phyloP scores from a whole-genome alignment of 106 monocot genomes.

The Cymbidium sinense region DNA sequence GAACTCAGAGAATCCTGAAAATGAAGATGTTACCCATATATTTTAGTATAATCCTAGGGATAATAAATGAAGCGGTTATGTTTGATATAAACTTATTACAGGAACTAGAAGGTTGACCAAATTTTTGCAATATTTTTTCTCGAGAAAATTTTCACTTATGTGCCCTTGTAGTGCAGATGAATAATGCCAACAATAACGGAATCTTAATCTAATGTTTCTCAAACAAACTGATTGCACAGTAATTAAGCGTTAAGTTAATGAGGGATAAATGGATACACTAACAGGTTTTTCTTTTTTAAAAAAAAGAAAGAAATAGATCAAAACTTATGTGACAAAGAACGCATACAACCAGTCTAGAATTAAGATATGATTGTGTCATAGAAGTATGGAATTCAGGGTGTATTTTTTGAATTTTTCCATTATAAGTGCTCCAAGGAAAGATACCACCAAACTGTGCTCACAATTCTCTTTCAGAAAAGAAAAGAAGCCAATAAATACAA shows the following conservation, averaged over 20 bases:
- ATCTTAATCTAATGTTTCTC: too few species aligned
- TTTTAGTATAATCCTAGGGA: neutral
- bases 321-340: neutral
- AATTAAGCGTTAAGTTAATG: neutral
- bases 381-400: neutral
- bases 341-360: neutral
- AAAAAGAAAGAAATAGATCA: neutral
- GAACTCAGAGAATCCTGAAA: conserved; percentile 66
- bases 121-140: conserved; percentile 5
- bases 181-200: neutral
- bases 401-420: neutral
- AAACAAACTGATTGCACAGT: too few species aligned
- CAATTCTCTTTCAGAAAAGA: neutral
- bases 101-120: neutral
- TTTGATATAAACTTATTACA: neutral
- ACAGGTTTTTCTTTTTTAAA: neutral
- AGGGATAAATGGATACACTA: neutral
- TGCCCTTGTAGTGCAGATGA: neutral
- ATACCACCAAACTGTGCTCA: neutral
- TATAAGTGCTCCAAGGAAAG: neutral
- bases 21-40: neutral
- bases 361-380: neutral
- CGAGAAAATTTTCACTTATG: neutral
- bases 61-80: neutral
- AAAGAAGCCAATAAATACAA: neutral